Percentiles rank a stretch among this genome's conserved stretches.
Evolutionary conservation across 2,329 filamentous ascomycete species (phyloP).

Genomic region (Mycosphaerella sp.): DNA sequence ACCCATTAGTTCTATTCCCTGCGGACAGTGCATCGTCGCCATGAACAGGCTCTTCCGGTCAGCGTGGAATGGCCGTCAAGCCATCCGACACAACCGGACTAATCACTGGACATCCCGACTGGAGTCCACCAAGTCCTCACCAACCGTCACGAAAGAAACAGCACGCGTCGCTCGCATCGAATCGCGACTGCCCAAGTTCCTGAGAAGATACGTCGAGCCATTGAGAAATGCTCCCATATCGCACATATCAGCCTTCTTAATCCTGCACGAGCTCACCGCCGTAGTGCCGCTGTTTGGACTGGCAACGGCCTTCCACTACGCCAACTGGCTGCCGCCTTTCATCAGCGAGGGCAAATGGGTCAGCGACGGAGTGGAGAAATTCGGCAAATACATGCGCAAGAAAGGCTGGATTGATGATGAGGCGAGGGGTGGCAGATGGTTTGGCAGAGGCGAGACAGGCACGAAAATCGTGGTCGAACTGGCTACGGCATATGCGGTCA

Average conservation of each 20-base stretch:
- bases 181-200: constrained; percentile 52
- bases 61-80: constrained; percentile 1
- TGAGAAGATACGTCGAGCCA: constrained; percentile 62
- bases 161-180: constrained; percentile 36
- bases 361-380: constrained; percentile 61
- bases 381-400: constrained; percentile 67
- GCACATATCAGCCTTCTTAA: constrained; percentile 76
- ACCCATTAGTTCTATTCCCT: background rate
- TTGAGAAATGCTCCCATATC: constrained; percentile 72
- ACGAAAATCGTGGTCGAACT: constrained; percentile 57
- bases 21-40: background rate
- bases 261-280: constrained; percentile 89
- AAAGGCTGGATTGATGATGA: constrained; percentile 72
- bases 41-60: constrained; percentile 7
- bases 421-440: constrained; percentile 32
- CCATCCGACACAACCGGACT: background rate
- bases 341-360: constrained; percentile 49
- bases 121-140: constrained; percentile 1
- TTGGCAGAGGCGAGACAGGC: constrained; percentile 40
- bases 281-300: constrained; percentile 71
- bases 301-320: constrained; percentile 72
- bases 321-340: constrained; percentile 61
- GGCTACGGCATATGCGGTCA: constrained; percentile 84
- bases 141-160: constrained; percentile 7
- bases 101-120: background rate